phyloP scores from a whole-genome alignment of 164 flowering plant species.

The Liriodendron chinense region DNA sequence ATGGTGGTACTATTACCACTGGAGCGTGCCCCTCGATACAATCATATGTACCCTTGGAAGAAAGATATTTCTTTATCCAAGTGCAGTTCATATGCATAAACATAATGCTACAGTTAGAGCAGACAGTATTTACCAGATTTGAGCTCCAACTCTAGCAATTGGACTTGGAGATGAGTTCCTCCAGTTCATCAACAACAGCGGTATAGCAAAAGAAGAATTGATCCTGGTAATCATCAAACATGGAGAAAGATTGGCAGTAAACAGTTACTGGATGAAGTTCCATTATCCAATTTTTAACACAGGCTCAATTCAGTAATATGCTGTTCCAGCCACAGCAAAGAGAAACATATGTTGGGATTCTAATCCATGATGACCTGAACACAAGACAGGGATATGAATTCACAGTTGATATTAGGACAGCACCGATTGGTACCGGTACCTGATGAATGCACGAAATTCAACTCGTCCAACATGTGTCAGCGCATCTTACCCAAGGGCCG shows the following conservation, averaged over 20 bases:
- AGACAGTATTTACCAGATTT: not conserved
- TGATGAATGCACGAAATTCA: no score
- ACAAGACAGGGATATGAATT: no score
- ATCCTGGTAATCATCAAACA: constrained; percentile 38
- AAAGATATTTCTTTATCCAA: no score
- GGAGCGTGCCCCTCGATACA: no score
- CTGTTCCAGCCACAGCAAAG: not conserved
- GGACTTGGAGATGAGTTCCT: constrained; percentile 46
- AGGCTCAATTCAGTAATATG: not conserved
- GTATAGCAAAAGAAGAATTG: constrained; percentile 68
- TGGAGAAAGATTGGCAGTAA: not conserved
- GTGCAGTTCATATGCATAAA: not conserved
- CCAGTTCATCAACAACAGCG: constrained; percentile 68
- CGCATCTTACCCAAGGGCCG: no score
- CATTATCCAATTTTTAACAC: not conserved
- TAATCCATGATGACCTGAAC: no score
- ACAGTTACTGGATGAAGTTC: no score
- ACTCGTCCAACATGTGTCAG: no score
- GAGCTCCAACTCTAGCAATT: not conserved
- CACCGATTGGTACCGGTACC: no score
- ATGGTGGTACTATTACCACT: no score
- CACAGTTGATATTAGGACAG: no score
- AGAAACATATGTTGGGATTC: not conserved
- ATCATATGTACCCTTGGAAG: no score
- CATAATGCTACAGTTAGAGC: not conserved